Percentiles rank a stretch among this genome's conserved stretches.
These are phyloP conservation scores for Cutaneotrichosporon sp. DNA, from an alignment of 1,284 basidiomycete species.

Conservation along the genomic window DNA sequence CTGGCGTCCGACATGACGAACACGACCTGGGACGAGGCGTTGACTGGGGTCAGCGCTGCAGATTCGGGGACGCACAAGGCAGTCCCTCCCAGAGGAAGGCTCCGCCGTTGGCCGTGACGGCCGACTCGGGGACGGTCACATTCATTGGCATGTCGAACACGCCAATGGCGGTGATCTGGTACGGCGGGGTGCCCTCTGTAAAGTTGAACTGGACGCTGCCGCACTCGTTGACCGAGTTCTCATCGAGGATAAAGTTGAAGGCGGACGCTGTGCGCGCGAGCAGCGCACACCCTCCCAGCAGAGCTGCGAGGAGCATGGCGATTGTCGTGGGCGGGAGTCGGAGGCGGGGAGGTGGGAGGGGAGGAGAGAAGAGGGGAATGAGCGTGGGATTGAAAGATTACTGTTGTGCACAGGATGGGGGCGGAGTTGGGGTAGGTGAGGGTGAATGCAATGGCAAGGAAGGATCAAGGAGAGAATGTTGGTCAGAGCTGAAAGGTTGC, in stretches of 20 bases:
- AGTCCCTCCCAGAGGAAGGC: slow-evolving; percentile 35
- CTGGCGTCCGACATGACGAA: slow-evolving; percentile 47
- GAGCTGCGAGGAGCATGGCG: slow-evolving; percentile 56
- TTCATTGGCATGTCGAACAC: slow-evolving; percentile 42
- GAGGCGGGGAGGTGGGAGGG: neutral
- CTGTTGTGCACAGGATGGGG: too few relatives aligned
- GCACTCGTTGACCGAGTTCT: slow-evolving; percentile 29
- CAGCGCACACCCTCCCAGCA: slow-evolving; percentile 2
- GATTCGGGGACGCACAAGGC: slow-evolving; percentile 35
- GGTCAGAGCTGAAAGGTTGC: neutral
- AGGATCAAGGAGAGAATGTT: too few relatives aligned
- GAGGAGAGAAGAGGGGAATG: too few relatives aligned
- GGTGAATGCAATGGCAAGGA: too few relatives aligned
- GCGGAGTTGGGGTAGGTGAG: too few relatives aligned
- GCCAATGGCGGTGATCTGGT: slow-evolving; percentile 37
- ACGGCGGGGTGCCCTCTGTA: slow-evolving; percentile 37
- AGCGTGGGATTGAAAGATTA: neutral
- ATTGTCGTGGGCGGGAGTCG: slow-evolving; percentile 32
- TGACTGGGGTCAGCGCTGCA: slow-evolving; percentile 27
- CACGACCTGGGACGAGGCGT: slow-evolving; percentile 31
- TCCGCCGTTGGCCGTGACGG: slow-evolving; percentile 22
- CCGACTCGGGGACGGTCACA: slow-evolving; percentile 34
- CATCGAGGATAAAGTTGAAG: slow-evolving; percentile 33
- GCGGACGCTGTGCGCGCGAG: slow-evolving; percentile 7
- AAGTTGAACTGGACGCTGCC: slow-evolving; percentile 31